Evolutionary conservation across 495 filamentous ascomycete genomes (phyloP), one percentile per base, ranked within the genome.

Genomic region (Aspergillus baeticus): DNA sequence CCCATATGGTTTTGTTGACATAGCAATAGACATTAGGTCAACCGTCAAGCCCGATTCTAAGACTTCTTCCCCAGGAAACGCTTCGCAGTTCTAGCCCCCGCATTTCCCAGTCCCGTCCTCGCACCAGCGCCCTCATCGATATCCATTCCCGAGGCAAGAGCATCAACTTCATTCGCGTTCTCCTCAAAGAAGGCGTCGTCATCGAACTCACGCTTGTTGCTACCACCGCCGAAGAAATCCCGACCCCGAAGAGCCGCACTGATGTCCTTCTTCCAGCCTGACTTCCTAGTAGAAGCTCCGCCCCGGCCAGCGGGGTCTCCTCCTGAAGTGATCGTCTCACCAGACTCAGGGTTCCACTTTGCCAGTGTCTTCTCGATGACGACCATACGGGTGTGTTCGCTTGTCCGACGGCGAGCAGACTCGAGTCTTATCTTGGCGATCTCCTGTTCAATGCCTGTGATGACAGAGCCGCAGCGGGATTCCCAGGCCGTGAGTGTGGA

Each of bases 361-460:
- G 59, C 60, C 2, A 77, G 66, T 26, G 73, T 72, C 61, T 77
- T 78, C 51, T 84, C 77, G 21, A 85, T 66, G 11, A 74, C 63
- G 14, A 66, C 64, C 17, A 76, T 65, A 69, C 76, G 78, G 14
- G 69, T 64, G 38, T 75, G 67, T 20, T 87, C 79, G 47, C 63
- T 62, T 8, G 71, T 74, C 23, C 80, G 77, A 8, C 81, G 76
- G 49, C 75, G 76, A 41, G 81, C 74, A 11, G 84, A 85, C n/a
- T 76, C 73, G 1, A 65, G 67, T 49, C 79, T 80, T 43, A 90
- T 76, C 34, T 65, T 75, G 10, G 68, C 73, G 50, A 94, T 87
- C 65, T 93, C 84, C 10, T 69, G 73, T 44, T 96, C 91, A 13
- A 98, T 81, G 29, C 88, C 87, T 0, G 67, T 72, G 15, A 96